phyloP scores from a whole-genome alignment of 2,329 filamentous ascomycete genomes.

The Diatrype stigma region DNA sequence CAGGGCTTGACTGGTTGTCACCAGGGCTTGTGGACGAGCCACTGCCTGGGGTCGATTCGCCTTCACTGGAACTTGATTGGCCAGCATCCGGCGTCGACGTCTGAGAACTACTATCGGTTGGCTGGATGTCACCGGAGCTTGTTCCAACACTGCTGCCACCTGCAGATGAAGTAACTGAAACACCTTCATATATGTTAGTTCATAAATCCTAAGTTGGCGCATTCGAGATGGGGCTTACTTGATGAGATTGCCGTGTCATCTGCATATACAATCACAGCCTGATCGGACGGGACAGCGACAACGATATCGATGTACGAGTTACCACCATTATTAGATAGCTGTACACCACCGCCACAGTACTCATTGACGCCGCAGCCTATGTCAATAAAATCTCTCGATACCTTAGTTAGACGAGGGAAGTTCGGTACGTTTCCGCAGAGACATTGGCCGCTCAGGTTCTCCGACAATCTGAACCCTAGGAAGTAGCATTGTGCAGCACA shows the following conservation, averaged over 20 bases:
- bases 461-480: background rate
- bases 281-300: background rate
- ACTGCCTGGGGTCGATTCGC: no score
- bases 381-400: background rate
- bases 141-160: no score
- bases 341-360: background rate
- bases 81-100: no score
- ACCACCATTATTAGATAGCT: background rate
- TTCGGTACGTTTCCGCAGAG: background rate
- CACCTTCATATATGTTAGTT: no score
- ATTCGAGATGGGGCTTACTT: constrained; percentile 1
- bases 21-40: no score
- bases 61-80: no score
- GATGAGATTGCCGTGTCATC: background rate
- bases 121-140: no score
- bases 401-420: background rate
- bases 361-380: background rate
- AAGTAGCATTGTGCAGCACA: background rate
- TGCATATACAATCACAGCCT: background rate
- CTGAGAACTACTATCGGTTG: no score
- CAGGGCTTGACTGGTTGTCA: no score
- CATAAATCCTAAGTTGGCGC: background rate
- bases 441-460: background rate
- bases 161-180: no score
- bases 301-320: background rate